Evolutionary conservation across 495 filamentous ascomycete genomes (phyloP).

Genomic region (Bombardia bombarda): DNA sequence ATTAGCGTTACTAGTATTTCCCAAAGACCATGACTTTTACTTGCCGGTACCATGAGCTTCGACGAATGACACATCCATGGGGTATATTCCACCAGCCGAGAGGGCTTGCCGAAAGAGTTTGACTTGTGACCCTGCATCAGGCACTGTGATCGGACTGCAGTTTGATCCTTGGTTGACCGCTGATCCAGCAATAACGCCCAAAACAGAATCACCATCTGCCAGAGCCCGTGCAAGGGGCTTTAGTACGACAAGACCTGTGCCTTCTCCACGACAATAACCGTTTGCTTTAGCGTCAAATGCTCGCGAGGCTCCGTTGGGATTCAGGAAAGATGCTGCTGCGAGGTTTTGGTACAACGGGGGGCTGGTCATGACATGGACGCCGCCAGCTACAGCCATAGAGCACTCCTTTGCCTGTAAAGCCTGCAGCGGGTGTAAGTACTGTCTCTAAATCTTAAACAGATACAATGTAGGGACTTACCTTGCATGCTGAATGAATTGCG

Average conservation of each 20-base stretch:
- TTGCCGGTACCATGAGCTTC: conserved; percentile 37
- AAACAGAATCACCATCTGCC: conserved; percentile 41
- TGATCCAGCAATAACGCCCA: conserved; percentile 47
- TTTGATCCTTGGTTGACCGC: conserved; percentile 48
- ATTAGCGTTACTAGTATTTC: no score
- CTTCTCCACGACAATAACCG: conserved; percentile 60
- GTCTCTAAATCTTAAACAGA: no score
- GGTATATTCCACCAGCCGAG: conserved; percentile 31
- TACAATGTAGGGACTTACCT: conserved; percentile 32
- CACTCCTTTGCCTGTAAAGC: no score
- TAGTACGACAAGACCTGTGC: conserved; percentile 41
- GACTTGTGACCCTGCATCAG: conserved; percentile 41
- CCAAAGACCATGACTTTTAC: no score
- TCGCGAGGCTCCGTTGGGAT: conserved; percentile 37
- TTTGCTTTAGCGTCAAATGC: conserved; percentile 52
- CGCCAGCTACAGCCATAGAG: conserved; percentile 29
- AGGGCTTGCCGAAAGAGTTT: conserved; percentile 42
- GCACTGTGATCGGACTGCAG: conserved; percentile 41
- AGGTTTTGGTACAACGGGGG: conserved; percentile 41
- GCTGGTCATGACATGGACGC: conserved; percentile 34
- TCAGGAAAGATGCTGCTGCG: conserved; percentile 30
- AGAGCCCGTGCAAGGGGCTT: conserved; percentile 47
- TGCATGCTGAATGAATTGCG: conserved; percentile 43
- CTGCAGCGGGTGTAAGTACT: no score
- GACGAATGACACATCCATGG: conserved; percentile 32